Evolutionary conservation across 108 stramenopile species (phyloP).

Genomic region (Craspedostauros australis): DNA sequence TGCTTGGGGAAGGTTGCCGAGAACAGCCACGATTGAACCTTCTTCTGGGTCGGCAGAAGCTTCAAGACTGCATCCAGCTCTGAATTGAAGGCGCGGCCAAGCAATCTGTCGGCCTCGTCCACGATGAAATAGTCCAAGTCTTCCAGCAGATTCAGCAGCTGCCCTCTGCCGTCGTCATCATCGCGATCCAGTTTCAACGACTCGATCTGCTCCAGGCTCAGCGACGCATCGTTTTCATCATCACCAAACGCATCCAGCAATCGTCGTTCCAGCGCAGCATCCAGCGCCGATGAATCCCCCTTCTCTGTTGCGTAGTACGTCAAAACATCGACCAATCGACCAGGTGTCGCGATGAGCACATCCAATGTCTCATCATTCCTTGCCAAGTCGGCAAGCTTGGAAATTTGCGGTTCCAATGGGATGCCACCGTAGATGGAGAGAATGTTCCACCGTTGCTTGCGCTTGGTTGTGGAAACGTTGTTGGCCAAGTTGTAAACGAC

Average conservation of each 20-base stretch:
- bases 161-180: slow-evolving; percentile 43
- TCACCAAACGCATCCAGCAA: slow-evolving; percentile 55
- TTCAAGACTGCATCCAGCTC: slow-evolving; percentile 73
- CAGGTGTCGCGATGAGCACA: slow-evolving; percentile 94
- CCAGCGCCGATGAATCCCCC: slow-evolving; percentile 24
- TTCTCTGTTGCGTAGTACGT: slow-evolving; percentile 21
- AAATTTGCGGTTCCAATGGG: slow-evolving; percentile 49
- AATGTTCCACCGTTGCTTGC: background rate
- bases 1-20: slow-evolving; percentile 91
- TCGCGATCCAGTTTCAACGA: slow-evolving; percentile 42
- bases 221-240: slow-evolving; percentile 28
- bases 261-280: slow-evolving; percentile 52
- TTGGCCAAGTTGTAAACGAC: slow-evolving; percentile 45
- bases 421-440: slow-evolving; percentile 59
- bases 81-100: slow-evolving; percentile 65
- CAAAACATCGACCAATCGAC: slow-evolving; percentile 89
- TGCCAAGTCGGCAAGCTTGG: slow-evolving; percentile 33
- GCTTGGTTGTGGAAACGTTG: slow-evolving; percentile 11
- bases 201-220: slow-evolving; percentile 44
- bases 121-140: slow-evolving; percentile 76
- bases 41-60: slow-evolving; percentile 23
- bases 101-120: slow-evolving; percentile 93
- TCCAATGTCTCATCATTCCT: slow-evolving; percentile 43
- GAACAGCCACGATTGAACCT: slow-evolving; percentile 60
- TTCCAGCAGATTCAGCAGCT: slow-evolving; percentile 44